A percentile compares a stretch with the other conserved stretches of the same genome.
These are phyloP conservation scores for Schizochytrium sp. DNA, from an alignment of 108 stramenopile species.

Conservation along the genomic window DNA sequence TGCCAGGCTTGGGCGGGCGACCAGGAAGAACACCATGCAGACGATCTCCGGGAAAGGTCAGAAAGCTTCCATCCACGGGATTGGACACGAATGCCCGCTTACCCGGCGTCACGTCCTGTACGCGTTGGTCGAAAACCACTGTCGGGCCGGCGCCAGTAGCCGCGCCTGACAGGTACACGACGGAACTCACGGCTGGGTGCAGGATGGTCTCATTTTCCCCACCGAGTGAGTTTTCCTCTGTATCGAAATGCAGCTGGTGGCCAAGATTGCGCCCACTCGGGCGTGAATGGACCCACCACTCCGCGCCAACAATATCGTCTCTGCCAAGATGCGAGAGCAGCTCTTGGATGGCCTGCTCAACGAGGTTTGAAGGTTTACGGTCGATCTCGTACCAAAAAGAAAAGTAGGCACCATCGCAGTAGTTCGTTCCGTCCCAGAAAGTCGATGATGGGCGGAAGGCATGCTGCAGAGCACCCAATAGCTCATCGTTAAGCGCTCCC, in stretches of 20 bases:
- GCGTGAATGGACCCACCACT: conserved; percentile 75
- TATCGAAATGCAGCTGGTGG: conserved; percentile 77
- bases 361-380: neutral
- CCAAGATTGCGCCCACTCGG: conserved; percentile 68
- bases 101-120: conserved; percentile 49
- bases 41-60: conserved; percentile 65
- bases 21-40: conserved; percentile 77
- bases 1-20: conserved; percentile 23
- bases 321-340: neutral
- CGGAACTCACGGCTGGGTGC: conserved; percentile 66
- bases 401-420: neutral
- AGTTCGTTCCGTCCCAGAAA: neutral
- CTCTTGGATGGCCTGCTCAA: neutral
- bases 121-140: conserved; percentile 69
- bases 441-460: neutral
- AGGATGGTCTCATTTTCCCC: conserved; percentile 50
- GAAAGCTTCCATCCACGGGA: conserved; percentile 56
- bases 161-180: conserved; percentile 66
- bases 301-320: conserved; percentile 51
- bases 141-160: conserved; percentile 55
- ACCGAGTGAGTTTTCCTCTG: conserved; percentile 64
- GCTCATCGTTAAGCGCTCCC: neutral
- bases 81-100: conserved; percentile 43
- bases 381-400: neutral
- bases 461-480: neutral